Evolutionary conservation across 352 stramenopile genomes (phyloP).

Genomic region (Globisporangium apiculatum): DNA sequence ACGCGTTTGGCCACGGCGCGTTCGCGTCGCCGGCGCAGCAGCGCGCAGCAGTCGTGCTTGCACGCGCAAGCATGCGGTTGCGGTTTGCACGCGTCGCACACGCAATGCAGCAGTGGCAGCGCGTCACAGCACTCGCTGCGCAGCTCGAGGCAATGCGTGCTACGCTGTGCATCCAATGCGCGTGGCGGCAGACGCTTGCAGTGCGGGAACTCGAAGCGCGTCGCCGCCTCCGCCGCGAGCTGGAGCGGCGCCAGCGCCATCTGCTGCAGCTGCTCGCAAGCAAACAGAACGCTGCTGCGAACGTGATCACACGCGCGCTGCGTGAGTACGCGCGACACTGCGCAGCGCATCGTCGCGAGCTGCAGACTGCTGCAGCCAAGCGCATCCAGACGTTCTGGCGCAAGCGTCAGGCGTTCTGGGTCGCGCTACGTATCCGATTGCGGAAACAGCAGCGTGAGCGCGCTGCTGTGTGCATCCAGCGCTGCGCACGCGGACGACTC

Average conservation of each 20-base stretch:
- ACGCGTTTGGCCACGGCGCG: constrained; percentile 42
- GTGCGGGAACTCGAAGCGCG: constrained; percentile 17
- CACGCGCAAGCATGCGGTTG: constrained; percentile 32
- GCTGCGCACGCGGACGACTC: constrained; percentile 21
- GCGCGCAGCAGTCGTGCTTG: constrained; percentile 36
- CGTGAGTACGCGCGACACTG: constrained; percentile 14
- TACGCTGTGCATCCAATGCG: constrained; percentile 37
- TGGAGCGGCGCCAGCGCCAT: constrained; percentile 32
- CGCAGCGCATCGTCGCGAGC: constrained; percentile 3
- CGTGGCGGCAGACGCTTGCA: constrained; percentile 46
- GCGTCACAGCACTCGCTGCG: constrained; percentile 13
- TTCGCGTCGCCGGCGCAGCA: constrained; percentile 64
- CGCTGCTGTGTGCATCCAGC: constrained; percentile 43
- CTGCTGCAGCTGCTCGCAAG: constrained; percentile 36
- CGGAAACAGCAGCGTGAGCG: constrained; percentile 21
- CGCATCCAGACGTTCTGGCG: constrained; percentile 51
- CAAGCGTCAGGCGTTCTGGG: constrained; percentile 34
- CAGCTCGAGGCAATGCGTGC: constrained; percentile 11
- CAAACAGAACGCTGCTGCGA: constrained; percentile 36
- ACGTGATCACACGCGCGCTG: constrained; percentile 37
- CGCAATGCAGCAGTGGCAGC: constrained; percentile 40
- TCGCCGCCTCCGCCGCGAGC: constrained; percentile 23
- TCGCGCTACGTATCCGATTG: constrained; percentile 33
- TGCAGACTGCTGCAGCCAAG: constrained; percentile 17
- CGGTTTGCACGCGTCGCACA: constrained; percentile 31